Conservation (phyloP, 2,329 filamentous ascomycete genomes). For the Xenoacremonium recifei region DNA sequence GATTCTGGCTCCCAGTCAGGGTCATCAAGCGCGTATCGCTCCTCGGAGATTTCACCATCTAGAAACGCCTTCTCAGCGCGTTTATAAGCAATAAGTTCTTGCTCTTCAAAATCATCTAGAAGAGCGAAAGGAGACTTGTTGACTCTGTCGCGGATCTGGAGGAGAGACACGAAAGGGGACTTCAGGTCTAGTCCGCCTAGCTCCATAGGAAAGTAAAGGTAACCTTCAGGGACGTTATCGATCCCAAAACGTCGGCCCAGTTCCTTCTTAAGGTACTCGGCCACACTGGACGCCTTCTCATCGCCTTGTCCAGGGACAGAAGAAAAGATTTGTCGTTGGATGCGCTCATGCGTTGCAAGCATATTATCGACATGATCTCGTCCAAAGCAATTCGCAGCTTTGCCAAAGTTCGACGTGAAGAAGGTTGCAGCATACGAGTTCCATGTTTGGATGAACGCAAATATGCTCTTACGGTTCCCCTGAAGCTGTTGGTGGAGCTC, state of each 20-base stretch:
- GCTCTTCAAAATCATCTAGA: constrained; percentile 31
- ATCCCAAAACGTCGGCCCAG: constrained; percentile 52
- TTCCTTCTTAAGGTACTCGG: constrained; percentile 52
- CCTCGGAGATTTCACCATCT: constrained; percentile 8
- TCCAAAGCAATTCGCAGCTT: constrained; percentile 51
- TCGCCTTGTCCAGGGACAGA: constrained; percentile 23
- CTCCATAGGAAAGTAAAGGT: constrained; percentile 45
- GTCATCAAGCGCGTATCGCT: constrained; percentile 10
- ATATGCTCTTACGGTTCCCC: constrained; percentile 48
- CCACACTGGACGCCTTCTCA: constrained; percentile 40
- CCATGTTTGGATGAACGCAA: constrained; percentile 48
- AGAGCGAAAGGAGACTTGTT: constrained; percentile 26
- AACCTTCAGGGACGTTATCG: constrained; percentile 42
- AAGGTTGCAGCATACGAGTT: constrained; percentile 53
- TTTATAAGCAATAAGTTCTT: constrained; percentile 35
- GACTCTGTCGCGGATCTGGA: constrained; percentile 37
- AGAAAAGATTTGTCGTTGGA: constrained; percentile 47
- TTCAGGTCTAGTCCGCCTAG: constrained; percentile 47
- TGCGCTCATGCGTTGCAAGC: constrained; percentile 47
- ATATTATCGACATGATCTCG: constrained; percentile 51
- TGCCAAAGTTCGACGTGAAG: constrained; percentile 53
- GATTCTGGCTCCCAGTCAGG: constrained; percentile 30
- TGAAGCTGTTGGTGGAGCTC: constrained; percentile 58
- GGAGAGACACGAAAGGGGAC: constrained; percentile 43
- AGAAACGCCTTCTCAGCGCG: constrained; percentile 35